Evolutionary conservation across 2,329 filamentous ascomycete genomes (phyloP), one percentile per base, ranked within the genome.

Genomic region (Aspergillus chevalieri): DNA sequence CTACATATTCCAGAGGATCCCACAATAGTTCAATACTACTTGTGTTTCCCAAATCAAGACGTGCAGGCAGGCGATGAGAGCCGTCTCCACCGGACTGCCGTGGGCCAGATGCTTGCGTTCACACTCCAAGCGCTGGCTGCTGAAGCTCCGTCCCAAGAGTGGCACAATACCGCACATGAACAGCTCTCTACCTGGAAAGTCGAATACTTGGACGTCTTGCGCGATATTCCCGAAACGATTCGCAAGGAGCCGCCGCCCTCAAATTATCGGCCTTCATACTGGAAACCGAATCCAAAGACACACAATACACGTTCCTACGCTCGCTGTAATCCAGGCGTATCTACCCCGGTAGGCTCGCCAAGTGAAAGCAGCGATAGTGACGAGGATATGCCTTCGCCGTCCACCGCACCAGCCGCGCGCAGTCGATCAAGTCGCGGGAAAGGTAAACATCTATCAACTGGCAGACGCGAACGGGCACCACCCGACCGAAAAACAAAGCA

Each of bases 31-130:
- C 48, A 62, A 46, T 63, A 61, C 47, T 59, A 50, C 43, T 51
- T 65, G 19, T 61, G 52, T 53, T 41, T 61, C 28, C 62, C 58
- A 12, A 55, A 59, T 51, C 51, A 53, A 44, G 63, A 65, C 22
- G 55, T 65, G 22, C n/a, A 55, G 50, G 43, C 34, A 33, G 52
- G 52, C 19, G 56, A 65, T 47, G 39, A 57, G 19, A 49, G 41
- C 33, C 45, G 57, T 19, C 56, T 69, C 28, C 57, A 66, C 54
- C 58, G 54, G 26, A 70, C 65, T 10, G 63, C 65, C 1, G 55
- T 69, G 4, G 59, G 57, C 9, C 61, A 68, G 50, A 47, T 68
- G 19, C 56, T 66, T 46, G 56, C 61, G 3, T 70, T 70, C 48
- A 64, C 57, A 33, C 55, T 70, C 15, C 36, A 39, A 39, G 36